Percentiles rank a stretch among this genome's conserved stretches.
These are phyloP conservation scores for Annulohypoxylon nitens DNA, from an alignment of 495 filamentous ascomycete genomes.

Conservation along the genomic window DNA sequence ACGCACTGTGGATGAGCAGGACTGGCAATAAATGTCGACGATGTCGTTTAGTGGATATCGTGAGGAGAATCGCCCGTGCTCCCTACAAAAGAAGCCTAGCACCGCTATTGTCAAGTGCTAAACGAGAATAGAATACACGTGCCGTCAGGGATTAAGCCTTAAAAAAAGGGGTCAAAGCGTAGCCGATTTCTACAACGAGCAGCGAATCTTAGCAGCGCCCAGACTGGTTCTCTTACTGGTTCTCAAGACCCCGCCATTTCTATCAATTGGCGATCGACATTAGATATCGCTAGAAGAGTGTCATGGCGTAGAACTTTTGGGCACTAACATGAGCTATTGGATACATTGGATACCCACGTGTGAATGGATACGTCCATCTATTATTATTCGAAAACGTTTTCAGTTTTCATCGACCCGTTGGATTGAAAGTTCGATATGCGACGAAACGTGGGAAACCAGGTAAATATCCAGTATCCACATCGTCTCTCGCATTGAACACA, in stretches of 20 bases:
- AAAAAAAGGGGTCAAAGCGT: slow-evolving; percentile 40
- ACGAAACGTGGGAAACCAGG: slow-evolving; percentile 20
- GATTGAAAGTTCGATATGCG: neutral
- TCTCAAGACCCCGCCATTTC: slow-evolving; percentile 30
- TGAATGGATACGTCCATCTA: too few relatives aligned
- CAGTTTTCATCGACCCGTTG: slow-evolving; percentile 1
- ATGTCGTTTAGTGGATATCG: slow-evolving; percentile 9
- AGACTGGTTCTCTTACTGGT: slow-evolving; percentile 3
- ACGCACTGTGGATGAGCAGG: slow-evolving; percentile 26
- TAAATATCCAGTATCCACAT: neutral
- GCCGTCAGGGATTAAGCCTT: slow-evolving; percentile 36
- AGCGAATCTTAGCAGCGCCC: slow-evolving; percentile 18
- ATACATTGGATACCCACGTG: neutral
- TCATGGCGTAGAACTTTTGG: slow-evolving; percentile 6
- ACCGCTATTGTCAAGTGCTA: neutral
- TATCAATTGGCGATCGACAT: slow-evolving; percentile 29
- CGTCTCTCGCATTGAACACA: slow-evolving; percentile 1
- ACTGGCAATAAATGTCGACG: slow-evolving; percentile 23
- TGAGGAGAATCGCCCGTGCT: slow-evolving; percentile 11
- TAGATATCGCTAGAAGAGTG: slow-evolving; percentile 17
- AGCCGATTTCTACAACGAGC: slow-evolving; percentile 10
- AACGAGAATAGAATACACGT: slow-evolving; percentile 42
- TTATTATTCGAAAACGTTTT: neutral
- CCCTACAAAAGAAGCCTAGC: slow-evolving; percentile 33
- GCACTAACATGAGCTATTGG: slow-evolving; percentile 8